phyloP scores from a whole-genome alignment of 2,329 filamentous ascomycete species.

The Colletotrichum costaricense region DNA sequence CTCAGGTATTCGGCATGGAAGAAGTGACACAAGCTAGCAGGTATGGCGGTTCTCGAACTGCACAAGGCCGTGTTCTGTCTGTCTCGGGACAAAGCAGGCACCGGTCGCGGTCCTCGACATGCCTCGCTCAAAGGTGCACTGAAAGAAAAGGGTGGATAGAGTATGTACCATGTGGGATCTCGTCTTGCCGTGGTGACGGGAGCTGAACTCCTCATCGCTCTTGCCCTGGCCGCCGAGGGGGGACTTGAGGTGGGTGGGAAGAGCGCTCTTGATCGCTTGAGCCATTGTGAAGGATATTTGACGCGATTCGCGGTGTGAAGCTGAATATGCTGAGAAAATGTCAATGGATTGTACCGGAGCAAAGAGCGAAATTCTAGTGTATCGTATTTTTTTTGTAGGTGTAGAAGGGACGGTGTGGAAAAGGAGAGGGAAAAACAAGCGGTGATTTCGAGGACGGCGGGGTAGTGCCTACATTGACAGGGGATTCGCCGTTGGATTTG shows the following conservation, averaged over 20 bases:
- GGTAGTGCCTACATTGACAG: conserved; percentile 27
- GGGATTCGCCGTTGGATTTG: conserved; percentile 23
- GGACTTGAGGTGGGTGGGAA: conserved; percentile 86
- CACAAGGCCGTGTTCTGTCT: neutral
- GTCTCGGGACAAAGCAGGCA: neutral
- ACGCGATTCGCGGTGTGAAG: conserved; percentile 14
- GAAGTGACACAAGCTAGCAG: neutral
- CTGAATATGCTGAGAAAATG: neutral
- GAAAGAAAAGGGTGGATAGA: conserved; percentile 4
- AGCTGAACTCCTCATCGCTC: conserved; percentile 63
- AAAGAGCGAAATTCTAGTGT: neutral
- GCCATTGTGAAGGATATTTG: conserved; percentile 67
- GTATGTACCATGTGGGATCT: conserved; percentile 85
- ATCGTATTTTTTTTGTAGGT: conserved; percentile 1
- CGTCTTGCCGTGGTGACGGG: conserved; percentile 85
- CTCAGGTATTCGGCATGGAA: neutral
- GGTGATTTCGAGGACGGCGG: conserved; percentile 26
- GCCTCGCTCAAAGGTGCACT: neutral
- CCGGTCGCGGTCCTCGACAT: neutral
- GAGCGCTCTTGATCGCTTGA: conserved; percentile 75
- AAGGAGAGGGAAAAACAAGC: conserved; percentile 8
- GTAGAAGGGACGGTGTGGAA: neutral
- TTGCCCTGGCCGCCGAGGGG: conserved; percentile 49
- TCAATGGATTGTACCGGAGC: conserved; percentile 3
- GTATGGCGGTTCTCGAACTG: neutral